Base-by-base conservation (phyloP, 108 stramenopile species). In the Nannochloropsis granulata region DNA sequence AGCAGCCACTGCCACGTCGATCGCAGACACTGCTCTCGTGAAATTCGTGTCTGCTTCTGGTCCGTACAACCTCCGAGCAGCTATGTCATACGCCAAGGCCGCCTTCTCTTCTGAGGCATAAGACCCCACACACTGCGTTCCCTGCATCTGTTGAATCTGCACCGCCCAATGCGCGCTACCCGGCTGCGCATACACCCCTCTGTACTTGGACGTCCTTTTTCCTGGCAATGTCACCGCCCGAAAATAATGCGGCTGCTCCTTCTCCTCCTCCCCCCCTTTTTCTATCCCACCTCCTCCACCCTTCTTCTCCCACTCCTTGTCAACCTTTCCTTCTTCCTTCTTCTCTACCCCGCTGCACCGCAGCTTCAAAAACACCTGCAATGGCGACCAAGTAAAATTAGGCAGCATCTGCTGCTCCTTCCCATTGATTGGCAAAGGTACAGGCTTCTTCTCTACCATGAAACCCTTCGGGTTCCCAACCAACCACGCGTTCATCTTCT, bases 141-240 rank as follows among this genome's bases (percentile, higher is more conserved):
- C 44, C 45, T 11, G 13, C 79, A 23, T 24, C 45, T 46, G 45
- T 23, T 78, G n/a, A n/a, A 56, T 71, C 45, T 83, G 79, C n/a
- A 79, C 86, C 24, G 43, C 25, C 87, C 88, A 87, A 26, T 85
- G 86, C 43, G 23, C 78, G 81, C 88, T 88, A 8, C 88, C 88
- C 13, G 87, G 88, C 84, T 88, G 88, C 44, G 84, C 84, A 84
- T 85, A 88, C 13, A 88, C 88, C 5, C 88, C 88, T 19, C 26
- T 44, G 81, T 82, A 87, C 16, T 2, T 19, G 83, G 56, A 71
- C 16, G 7, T 7, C 56, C 56, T 16, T n/a, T 71, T 71, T 71
- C 56, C 56, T 71, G 56, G 56, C 56, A 71, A 71, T 0, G 56
- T 71, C 56, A 71, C 56, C 56, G 56, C 56, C 21, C 56, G 56